A percentile compares a stretch with the other conserved stretches of the same genome.
Evolutionary conservation across 1,284 basidiomycete genomes (phyloP).

Genomic region (Ceratobasidium sp.): DNA sequence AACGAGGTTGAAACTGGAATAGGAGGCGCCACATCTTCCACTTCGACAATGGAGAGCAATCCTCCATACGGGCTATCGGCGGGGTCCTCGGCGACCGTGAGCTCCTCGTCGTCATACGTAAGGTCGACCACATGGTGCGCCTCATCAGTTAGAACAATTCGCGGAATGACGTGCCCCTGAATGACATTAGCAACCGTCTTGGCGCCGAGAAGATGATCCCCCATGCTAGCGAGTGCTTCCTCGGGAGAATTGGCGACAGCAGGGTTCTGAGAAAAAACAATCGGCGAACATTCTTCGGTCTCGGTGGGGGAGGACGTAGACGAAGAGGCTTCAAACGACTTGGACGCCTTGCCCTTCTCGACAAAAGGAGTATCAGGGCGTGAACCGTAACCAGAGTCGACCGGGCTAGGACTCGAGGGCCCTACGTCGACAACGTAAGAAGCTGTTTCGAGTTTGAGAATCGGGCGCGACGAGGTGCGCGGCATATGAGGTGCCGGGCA

Average conservation of each 20-base stretch:
- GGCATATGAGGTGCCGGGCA: not conserved
- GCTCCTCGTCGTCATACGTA: not conserved
- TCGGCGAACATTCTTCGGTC: constrained; percentile 1
- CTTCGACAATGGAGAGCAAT: not conserved
- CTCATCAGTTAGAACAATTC: constrained; percentile 32
- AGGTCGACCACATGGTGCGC: constrained; percentile 16
- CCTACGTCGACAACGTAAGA: not conserved
- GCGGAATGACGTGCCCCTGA: constrained; percentile 37
- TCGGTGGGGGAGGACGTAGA: not conserved
- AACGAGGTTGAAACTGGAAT: not conserved
- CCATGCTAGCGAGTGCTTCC: not conserved
- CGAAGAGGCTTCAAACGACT: not conserved
- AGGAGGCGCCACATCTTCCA: not conserved
- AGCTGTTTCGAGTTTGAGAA: constrained; percentile 8
- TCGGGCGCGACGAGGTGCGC: constrained; percentile 17
- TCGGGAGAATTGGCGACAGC: not conserved
- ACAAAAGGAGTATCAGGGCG: constrained; percentile 31
- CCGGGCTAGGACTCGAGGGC: constrained; percentile 23
- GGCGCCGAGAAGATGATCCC: constrained; percentile 22
- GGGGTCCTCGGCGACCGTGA: not conserved
- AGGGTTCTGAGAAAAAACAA: constrained; percentile 9
- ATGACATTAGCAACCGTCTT: constrained; percentile 11
- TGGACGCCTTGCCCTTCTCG: not conserved
- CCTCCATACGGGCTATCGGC: constrained; percentile 33
- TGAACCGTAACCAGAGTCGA: constrained; percentile 38